These are phyloP conservation scores for Yamadazyma dushanensis DNA, from an alignment of 1,139 yeast genomes.

Conservation along the genomic window DNA sequence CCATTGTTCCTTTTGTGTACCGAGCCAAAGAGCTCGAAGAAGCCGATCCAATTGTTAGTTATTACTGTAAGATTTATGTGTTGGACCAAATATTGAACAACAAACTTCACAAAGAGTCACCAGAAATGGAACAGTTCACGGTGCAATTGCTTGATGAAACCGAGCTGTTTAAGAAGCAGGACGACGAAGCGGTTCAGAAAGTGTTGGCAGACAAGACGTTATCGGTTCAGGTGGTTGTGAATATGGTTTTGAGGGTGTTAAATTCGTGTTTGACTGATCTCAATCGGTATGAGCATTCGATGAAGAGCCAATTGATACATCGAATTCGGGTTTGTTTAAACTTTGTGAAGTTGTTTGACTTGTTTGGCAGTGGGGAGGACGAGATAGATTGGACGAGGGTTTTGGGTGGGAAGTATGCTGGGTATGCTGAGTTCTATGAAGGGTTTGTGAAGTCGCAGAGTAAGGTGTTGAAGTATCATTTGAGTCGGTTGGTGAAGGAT, in stretches of 20 bases:
- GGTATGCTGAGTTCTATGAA: conserved; percentile 26
- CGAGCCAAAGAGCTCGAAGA: conserved; percentile 52
- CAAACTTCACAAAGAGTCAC: conserved; percentile 54
- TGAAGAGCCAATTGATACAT: conserved; percentile 27
- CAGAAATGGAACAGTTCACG: conserved; percentile 58
- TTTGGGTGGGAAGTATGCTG: conserved; percentile 32
- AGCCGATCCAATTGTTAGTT: conserved; percentile 55
- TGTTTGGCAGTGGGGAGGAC: conserved; percentile 28
- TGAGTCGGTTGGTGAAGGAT: conserved; percentile 40
- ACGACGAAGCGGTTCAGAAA: conserved; percentile 34
- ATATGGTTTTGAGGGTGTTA: conserved; percentile 63
- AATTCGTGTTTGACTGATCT: conserved; percentile 42
- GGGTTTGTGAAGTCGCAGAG: conserved; percentile 32
- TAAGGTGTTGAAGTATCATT: conserved; percentile 40
- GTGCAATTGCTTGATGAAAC: conserved; percentile 61
- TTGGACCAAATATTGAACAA: conserved; percentile 63
- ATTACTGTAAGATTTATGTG: conserved; percentile 60
- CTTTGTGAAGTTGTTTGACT: conserved; percentile 31
- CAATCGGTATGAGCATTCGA: conserved; percentile 24
- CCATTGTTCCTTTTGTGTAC: conserved; percentile 36
- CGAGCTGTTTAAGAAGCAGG: conserved; percentile 51
- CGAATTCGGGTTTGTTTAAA: conserved; percentile 40
- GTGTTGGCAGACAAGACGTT: conserved; percentile 58
- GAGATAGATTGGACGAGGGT: conserved; percentile 32
- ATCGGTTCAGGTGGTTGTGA: conserved; percentile 57